These are phyloP conservation scores for Dysphania ambrosioides DNA, from an alignment of 148 eudicot species.

Conservation along the genomic window DNA sequence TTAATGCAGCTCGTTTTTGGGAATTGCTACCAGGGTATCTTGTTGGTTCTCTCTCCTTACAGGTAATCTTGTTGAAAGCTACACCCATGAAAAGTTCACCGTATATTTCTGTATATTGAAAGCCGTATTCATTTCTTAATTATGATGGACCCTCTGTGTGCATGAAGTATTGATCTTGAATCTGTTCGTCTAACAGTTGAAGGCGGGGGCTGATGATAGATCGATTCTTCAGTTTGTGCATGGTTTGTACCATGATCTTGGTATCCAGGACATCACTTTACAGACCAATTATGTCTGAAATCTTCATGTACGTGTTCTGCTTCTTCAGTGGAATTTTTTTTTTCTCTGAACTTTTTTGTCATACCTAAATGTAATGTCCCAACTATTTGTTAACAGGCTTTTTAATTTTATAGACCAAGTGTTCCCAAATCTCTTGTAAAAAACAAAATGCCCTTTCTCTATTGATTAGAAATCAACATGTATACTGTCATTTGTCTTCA, in stretches of 20 bases:
- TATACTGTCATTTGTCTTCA: neutral
- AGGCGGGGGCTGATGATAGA: conserved; percentile 61
- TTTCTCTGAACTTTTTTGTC: neutral
- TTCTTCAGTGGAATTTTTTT: neutral
- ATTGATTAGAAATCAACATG: neutral
- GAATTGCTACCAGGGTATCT: conserved; percentile 93
- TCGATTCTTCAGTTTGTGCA: conserved; percentile 62
- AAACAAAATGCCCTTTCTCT: neutral
- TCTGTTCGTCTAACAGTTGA: conserved; percentile 45
- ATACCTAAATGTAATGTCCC: neutral
- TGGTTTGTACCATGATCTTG: conserved; percentile 86
- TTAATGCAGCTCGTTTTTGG: conserved; percentile 90
- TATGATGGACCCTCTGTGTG: neutral
- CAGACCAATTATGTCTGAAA: conserved; percentile 55
- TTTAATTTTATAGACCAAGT: neutral
- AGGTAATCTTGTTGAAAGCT: conserved; percentile 37
- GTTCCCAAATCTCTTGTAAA: neutral
- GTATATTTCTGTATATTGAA: no score
- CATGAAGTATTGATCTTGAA: neutral
- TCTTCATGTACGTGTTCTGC: conserved; percentile 7
- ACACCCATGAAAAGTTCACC: neutral
- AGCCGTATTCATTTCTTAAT: neutral
- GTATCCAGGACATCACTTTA: conserved; percentile 78
- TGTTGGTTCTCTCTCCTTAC: conserved; percentile 79
- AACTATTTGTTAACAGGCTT: neutral